Base-by-base conservation (phyloP, 2,329 filamentous ascomycete species). In the Curvularia lunata region DNA sequence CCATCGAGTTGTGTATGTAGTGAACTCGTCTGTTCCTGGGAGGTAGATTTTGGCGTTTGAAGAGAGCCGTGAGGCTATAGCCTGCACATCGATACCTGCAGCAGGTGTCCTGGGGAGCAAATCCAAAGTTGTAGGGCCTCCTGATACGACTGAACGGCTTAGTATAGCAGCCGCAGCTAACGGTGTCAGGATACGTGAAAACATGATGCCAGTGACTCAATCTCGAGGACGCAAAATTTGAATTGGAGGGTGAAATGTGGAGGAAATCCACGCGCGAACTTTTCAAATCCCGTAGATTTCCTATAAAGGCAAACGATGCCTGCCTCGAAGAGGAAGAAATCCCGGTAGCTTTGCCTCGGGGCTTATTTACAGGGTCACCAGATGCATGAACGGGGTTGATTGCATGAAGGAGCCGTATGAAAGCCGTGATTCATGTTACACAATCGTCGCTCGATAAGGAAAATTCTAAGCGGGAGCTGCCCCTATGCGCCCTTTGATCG, bases 41-140 rank as follows among this genome's bases (percentile, higher is more conserved):
- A 64, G 43, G 28, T 67, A 68, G 13, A 69, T 64, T 34, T 67
- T 55, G 1, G 61, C 56, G 10, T 18, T 51, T 9, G 57, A 28
- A n/a, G 64, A 67, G 0, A 69, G 61, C 6, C 62, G 40, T 19
- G 64, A 56, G 5, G 59, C 62, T 23, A 69, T 56, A 18, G 50
- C 12, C 13, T 67, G 54, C 5, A 68, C 48, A 25, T 69, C 62
- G 21, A 68, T 59, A 16, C 62, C 63, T 23, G 40, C 50, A 4
- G 57, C 63, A 30, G 63, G 54, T 7, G 59, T 62, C 27, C 57
- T 54, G 7, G 53, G 25, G 1, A 54, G 34, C 16, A 54, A 4
- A n/a, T 54, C 27, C 1, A 43, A 49, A 10, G 27, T 7, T 1
- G 52, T 54, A 19, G 45, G 52, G 1, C 19, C 4, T 34, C 5